Conservation (phyloP, 2,329 filamentous ascomycete genomes). For the Alternaria novae-zelandiae region DNA sequence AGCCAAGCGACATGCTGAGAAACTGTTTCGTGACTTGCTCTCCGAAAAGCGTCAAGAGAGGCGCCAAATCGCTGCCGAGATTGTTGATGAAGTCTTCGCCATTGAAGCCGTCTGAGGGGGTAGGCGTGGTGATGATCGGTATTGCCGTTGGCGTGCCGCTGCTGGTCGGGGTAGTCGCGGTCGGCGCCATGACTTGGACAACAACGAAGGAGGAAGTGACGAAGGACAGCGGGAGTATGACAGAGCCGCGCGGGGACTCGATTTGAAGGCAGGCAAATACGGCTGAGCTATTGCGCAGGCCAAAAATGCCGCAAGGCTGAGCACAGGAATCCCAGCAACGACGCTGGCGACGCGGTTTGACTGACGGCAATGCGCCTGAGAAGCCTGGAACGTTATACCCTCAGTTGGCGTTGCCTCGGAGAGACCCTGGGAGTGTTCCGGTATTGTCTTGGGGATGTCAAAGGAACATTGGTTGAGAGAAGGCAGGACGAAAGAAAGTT, state of each 20-base stretch:
- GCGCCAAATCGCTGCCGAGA: neutral
- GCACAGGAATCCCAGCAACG: fast-evolving
- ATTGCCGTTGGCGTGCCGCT: neutral
- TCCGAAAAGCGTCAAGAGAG: constrained; percentile 45
- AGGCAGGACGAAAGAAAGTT: neutral
- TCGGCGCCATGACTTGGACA: neutral
- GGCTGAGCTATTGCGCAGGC: neutral
- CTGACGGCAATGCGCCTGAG: neutral
- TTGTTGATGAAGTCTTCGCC: neutral
- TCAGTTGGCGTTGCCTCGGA: constrained; percentile 17
- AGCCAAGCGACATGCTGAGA: constrained; percentile 43
- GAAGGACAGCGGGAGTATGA: neutral
- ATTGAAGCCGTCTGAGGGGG: constrained; percentile 21
- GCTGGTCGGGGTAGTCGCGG: neutral
- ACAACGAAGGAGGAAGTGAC: neutral
- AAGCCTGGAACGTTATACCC: neutral
- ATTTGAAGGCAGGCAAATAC: neutral
- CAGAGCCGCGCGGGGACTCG: neutral
- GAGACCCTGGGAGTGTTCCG: constrained; percentile 46
- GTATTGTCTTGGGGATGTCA: constrained; percentile 41
- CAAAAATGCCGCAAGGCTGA: neutral
- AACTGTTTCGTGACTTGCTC: constrained; percentile 51
- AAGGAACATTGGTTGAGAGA: neutral
- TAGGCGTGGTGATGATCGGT: neutral
- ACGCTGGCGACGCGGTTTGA: neutral